These are phyloP conservation scores for Pochonia chlamydosporia DNA, from an alignment of 2,329 filamentous ascomycete genomes.

Conservation along the genomic window DNA sequence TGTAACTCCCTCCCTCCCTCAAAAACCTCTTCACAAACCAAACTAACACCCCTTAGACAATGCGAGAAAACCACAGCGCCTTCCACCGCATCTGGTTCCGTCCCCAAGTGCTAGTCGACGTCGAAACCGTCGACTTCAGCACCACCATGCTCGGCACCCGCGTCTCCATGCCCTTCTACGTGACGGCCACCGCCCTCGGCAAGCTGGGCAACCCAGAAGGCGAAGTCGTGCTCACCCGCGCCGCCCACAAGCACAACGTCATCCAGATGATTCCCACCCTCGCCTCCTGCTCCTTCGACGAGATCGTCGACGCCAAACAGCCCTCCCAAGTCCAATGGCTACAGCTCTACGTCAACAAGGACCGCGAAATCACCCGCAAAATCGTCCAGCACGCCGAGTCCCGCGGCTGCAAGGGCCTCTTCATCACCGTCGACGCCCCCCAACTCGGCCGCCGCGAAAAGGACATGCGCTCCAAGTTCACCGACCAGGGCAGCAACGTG, in stretches of 20 bases:
- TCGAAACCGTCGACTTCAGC: constrained; percentile 77
- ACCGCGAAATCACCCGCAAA: constrained; percentile 80
- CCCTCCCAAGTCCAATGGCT: constrained; percentile 90
- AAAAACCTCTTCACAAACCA: too few species aligned
- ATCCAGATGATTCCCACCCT: constrained; percentile 98
- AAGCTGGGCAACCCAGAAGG: constrained; percentile 93
- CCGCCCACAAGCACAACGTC: constrained; percentile 78
- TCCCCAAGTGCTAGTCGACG: constrained; percentile 81
- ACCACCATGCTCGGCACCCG: constrained; percentile 93
- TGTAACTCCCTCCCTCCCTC: constrained; percentile 17
- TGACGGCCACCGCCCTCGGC: constrained; percentile 91
- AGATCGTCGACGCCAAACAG: constrained; percentile 79
- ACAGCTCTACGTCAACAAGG: constrained; percentile 95
- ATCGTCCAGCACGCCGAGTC: constrained; percentile 90
- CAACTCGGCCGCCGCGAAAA: constrained; percentile 94
- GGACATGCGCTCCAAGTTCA: constrained; percentile 93
- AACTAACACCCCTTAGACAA: constrained; percentile 50
- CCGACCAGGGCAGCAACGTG: constrained; percentile 75
- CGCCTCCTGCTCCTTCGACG: constrained; percentile 94
- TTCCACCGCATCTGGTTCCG: constrained; percentile 98
- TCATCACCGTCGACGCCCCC: constrained; percentile 97
- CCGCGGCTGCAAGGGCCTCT: constrained; percentile 89
- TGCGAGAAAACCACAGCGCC: constrained; percentile 91
- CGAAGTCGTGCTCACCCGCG: constrained; percentile 83
- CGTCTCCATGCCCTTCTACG: constrained; percentile 84